phyloP scores from a whole-genome alignment of 2,329 filamentous ascomycete genomes.

The Alternaria postmessia region DNA sequence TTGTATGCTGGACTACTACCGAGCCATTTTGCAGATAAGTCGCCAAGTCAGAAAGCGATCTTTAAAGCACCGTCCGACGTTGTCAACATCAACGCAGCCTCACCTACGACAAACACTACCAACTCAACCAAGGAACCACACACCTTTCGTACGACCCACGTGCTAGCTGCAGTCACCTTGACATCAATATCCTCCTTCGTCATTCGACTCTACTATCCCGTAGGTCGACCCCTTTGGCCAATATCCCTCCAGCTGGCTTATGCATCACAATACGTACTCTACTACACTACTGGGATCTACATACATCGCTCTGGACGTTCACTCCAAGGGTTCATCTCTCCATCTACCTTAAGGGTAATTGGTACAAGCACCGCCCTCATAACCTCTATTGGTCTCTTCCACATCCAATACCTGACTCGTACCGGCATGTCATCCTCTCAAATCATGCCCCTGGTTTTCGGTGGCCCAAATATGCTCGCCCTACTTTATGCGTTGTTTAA shows the following conservation, averaged over 20 bases:
- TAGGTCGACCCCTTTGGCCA: conserved; percentile 12
- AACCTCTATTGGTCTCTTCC: neutral
- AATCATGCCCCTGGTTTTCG: neutral
- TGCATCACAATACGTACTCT: conserved; percentile 25
- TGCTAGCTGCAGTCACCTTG: neutral
- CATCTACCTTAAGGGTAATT: neutral
- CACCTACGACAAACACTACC: neutral
- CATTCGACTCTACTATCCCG: conserved; percentile 17
- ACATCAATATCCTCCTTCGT: conserved; percentile 14
- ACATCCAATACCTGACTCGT: neutral
- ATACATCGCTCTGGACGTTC: neutral
- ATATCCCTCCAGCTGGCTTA: conserved; percentile 22
- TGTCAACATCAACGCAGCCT: neutral
- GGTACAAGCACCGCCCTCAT: neutral
- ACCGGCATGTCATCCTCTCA: neutral
- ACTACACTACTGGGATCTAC: conserved; percentile 15
- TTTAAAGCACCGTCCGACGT: neutral
- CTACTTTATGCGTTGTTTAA: neutral
- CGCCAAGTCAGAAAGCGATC: too few relatives aligned
- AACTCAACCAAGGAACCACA: neutral
- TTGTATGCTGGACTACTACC: conserved; percentile 10
- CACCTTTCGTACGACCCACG: neutral
- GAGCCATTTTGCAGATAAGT: neutral
- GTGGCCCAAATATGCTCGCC: neutral
- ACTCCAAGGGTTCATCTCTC: neutral